Percentiles rank a stretch among this genome's conserved stretches.
Evolutionary conservation across 208 protist species (phyloP).

Genomic region (Trypanosoma theileri): DNA sequence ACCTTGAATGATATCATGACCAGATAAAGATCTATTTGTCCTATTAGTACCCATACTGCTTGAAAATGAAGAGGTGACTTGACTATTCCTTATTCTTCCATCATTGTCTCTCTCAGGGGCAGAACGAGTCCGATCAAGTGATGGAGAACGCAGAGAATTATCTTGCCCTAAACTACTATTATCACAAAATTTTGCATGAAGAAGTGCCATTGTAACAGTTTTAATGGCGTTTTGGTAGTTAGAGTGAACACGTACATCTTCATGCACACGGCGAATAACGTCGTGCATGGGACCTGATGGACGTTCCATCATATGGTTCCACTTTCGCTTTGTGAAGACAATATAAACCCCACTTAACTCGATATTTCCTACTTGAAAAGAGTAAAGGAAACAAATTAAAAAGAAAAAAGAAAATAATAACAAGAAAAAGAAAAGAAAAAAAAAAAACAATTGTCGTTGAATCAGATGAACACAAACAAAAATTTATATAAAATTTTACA

Average conservation of each 20-base stretch:
- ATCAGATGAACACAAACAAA: too few relatives aligned
- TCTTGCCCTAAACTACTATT: conserved; percentile 18
- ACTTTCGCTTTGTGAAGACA: not conserved
- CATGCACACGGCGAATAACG: conserved; percentile 56
- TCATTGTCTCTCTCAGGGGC: not conserved
- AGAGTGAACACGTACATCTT: conserved; percentile 59
- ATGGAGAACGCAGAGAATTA: not conserved
- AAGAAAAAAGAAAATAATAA: too few relatives aligned
- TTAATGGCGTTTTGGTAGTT: conserved; percentile 62
- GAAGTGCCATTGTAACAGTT: conserved; percentile 41
- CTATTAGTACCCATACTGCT: not conserved
- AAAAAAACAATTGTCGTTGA: too few relatives aligned
- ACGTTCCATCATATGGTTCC: conserved; percentile 37
- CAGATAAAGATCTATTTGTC: not conserved
- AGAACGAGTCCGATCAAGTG: not conserved
- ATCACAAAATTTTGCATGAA: conserved; percentile 4
- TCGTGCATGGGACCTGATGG: conserved; percentile 69
- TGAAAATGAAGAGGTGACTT: not conserved
- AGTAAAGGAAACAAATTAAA: too few relatives aligned
- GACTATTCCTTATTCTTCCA: not conserved
- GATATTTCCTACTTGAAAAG: too few relatives aligned
- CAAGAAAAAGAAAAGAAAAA: too few relatives aligned
- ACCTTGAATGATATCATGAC: conserved; percentile 23
- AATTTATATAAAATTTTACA: too few relatives aligned
- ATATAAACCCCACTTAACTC: not conserved